A percentile compares a stretch with the other conserved stretches of the same genome.
These are phyloP conservation scores for Pythium guiyangense DNA, from an alignment of 352 stramenopile genomes.

Conservation along the genomic window DNA sequence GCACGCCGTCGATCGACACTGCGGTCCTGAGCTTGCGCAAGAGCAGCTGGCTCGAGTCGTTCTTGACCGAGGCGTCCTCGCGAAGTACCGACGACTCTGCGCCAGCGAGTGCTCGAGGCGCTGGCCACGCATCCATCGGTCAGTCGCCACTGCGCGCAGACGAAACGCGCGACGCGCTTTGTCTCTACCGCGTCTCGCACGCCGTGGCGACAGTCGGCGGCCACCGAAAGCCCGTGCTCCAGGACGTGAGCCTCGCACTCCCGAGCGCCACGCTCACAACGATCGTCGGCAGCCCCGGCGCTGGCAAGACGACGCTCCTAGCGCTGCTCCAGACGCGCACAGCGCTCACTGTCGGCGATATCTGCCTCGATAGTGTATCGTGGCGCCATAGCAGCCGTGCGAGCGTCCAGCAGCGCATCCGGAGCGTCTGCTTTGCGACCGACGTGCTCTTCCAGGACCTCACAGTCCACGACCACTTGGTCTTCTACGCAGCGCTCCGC, in stretches of 20 bases:
- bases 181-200: conserved; percentile 12
- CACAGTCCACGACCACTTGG: too few relatives aligned
- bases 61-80: not conserved
- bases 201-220: not conserved
- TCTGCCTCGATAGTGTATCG: conserved; percentile 43
- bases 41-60: conserved; percentile 1
- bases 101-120: too few relatives aligned
- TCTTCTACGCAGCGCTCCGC: too few relatives aligned
- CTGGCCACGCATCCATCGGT: too few relatives aligned
- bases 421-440: conserved; percentile 57
- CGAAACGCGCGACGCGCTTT: conserved; percentile 1
- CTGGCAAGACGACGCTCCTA: conserved; percentile 16
- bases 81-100: too few relatives aligned
- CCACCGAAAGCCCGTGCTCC: conserved; percentile 6
- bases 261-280: conserved; percentile 10
- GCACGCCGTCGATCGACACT: not conserved
- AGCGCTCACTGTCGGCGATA: conserved; percentile 29
- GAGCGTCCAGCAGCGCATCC: conserved; percentile 37
- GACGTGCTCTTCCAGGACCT: conserved; percentile 49
- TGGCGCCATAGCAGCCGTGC: conserved; percentile 16
- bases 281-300: conserved; percentile 2
- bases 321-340: conserved; percentile 16
- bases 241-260: conserved; percentile 14
- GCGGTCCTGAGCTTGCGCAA: conserved; percentile 18
- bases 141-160: not conserved